These are phyloP conservation scores for Sporothrix pseudoabietina DNA, from an alignment of 2,329 filamentous ascomycete genomes.

Conservation along the genomic window DNA sequence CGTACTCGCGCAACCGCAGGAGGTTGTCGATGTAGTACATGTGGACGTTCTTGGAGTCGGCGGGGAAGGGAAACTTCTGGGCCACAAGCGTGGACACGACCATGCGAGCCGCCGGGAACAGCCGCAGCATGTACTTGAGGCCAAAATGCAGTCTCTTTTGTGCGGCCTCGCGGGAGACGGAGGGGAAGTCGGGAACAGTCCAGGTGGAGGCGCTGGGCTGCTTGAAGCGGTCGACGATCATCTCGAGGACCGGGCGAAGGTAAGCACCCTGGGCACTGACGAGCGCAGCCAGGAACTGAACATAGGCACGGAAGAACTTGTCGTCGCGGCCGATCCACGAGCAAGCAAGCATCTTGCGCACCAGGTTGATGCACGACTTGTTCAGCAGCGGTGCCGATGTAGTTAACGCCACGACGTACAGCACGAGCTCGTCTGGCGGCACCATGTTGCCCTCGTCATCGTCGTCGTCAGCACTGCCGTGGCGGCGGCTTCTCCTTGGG, in stretches of 20 bases:
- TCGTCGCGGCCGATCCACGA: slow-evolving; percentile 68
- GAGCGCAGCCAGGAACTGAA: slow-evolving; percentile 62
- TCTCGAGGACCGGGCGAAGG: slow-evolving; percentile 44
- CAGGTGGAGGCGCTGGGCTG: slow-evolving; percentile 52
- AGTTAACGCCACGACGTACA: slow-evolving; percentile 65
- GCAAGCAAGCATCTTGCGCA: slow-evolving; percentile 61
- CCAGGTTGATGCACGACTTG: slow-evolving; percentile 60
- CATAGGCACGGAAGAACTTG: slow-evolving; percentile 66
- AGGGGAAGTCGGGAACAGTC: slow-evolving; percentile 55
- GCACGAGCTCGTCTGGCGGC: slow-evolving; percentile 59
- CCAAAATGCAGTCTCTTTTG: slow-evolving; percentile 74
- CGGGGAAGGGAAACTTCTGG: slow-evolving; percentile 72
- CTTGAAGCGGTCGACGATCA: slow-evolving; percentile 78
- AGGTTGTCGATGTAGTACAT: slow-evolving; percentile 88
- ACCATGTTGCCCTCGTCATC: slow-evolving; percentile 45
- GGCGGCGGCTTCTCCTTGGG: slow-evolving; percentile 48
- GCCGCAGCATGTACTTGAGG: slow-evolving; percentile 72
- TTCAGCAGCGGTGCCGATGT: slow-evolving; percentile 63
- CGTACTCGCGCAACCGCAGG: slow-evolving; percentile 73
- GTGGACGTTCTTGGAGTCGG: slow-evolving; percentile 76
- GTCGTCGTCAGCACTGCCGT: slow-evolving; percentile 48
- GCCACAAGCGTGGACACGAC: slow-evolving; percentile 68
- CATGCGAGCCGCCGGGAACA: slow-evolving; percentile 77
- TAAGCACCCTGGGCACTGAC: slow-evolving; percentile 82
- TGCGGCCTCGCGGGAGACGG: slow-evolving; percentile 65